phyloP scores from a whole-genome alignment of 441 rosid species.

The Pelargonium exstipulatum region DNA sequence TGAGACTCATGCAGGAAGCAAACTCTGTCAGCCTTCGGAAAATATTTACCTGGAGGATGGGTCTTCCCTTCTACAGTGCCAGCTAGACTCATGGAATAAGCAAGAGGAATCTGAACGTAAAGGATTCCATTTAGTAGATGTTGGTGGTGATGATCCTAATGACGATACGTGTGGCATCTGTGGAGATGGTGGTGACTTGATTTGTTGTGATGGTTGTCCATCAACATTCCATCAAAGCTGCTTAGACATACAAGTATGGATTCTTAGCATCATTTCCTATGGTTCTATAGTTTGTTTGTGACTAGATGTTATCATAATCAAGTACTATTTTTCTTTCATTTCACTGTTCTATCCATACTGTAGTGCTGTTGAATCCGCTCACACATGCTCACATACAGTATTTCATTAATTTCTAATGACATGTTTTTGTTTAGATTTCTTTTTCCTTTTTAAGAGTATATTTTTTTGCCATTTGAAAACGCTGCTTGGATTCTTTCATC shows the following conservation, averaged over 20 bases:
- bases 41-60: slow-evolving; percentile 67
- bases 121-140: slow-evolving; percentile 60
- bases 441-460: background rate
- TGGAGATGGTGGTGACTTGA: slow-evolving; percentile 95
- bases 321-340: background rate
- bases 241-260: slow-evolving; percentile 64
- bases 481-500: too few relatives aligned
- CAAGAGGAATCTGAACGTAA: slow-evolving; percentile 46
- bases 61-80: slow-evolving; percentile 61
- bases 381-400: background rate
- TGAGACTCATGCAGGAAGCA: slow-evolving; percentile 63
- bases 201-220: slow-evolving; percentile 94
- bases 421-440: background rate
- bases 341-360: background rate
- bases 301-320: background rate
- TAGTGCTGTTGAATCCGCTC: background rate
- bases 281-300: background rate
- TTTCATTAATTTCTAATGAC: background rate
- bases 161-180: slow-evolving; percentile 96
- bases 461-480: too few relatives aligned
- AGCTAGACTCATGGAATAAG: slow-evolving; percentile 63
- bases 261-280: slow-evolving; percentile 7
- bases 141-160: slow-evolving; percentile 68
- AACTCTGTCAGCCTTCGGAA: slow-evolving; percentile 40
- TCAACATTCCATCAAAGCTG: slow-evolving; percentile 93